Base-by-base conservation (phyloP, 2,329 filamentous ascomycete species). In the Phialophora macrospora region DNA sequence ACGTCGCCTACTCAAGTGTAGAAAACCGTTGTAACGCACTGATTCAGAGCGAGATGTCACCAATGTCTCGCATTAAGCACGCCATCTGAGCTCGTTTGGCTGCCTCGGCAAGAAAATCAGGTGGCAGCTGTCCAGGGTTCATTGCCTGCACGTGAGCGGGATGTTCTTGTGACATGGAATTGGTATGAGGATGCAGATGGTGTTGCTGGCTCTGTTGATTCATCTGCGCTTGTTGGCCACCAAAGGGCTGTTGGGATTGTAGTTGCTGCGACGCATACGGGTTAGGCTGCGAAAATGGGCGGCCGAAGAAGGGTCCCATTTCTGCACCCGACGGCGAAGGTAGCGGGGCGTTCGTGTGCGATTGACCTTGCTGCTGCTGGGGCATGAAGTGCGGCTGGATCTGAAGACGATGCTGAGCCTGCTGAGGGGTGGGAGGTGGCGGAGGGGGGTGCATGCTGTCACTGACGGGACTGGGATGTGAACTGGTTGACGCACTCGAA, bases 61-160 rank as follows among this genome's bases (percentile, higher is more conserved):
- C 92, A 75, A 98, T 84, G 78, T 97, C 94, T 68, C 93, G 85
- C 83, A 93, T 90, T 76, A 97, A 82, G 74, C 93, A 88, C 49
- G 92, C 92, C 83, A 97, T 91, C 79, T 97, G 92, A 9, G 94
- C 94, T 49, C 93, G 85, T 80, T 96, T 97, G 51, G 93, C 94
- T 1, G 94, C 94, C 81, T 98, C 94, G 41, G 93, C 93, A 49
- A 97, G 85, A 74, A 94, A 91, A 77, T 96, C 90, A 73, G 89
- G 87, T 66, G 96, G 84, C 75, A 93, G 93, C 3, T 83, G 83
- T 9, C 83, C 81, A 1, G 69, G 66, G 46, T 64, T 65, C 49
- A 67, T 46, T 34, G 60, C 30, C 20, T 67, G 55, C n/a, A 54
- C 32, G 48, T 67, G 64, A 17, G 64, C 61, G 56, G 66, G 68